Percentiles rank a stretch among this genome's conserved stretches.
Evolutionary conservation across 208 protist genomes (phyloP).

Genomic region (Leishmania turanica): DNA sequence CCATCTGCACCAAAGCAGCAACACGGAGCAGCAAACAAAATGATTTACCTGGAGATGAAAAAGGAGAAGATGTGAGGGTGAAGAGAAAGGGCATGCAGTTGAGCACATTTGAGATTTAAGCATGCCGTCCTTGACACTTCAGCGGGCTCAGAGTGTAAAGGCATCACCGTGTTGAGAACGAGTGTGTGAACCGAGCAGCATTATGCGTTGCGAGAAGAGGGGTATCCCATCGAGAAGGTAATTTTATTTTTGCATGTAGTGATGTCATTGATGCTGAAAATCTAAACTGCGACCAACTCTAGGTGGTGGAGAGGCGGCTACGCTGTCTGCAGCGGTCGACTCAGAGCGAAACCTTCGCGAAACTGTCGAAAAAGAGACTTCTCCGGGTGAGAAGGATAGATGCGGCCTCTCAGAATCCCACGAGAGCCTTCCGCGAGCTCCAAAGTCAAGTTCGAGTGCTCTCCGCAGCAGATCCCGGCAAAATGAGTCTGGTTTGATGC

Average conservation of each 20-base stretch:
- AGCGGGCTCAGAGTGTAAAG: neutral
- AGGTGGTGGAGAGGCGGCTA: conserved; percentile 40
- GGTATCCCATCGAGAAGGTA: neutral
- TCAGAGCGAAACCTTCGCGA: conserved; percentile 57
- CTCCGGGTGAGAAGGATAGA: conserved; percentile 42
- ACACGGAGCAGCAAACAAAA: neutral
- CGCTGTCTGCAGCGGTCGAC: conserved; percentile 48
- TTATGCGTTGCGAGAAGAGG: neutral
- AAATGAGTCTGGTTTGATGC: conserved; percentile 89
- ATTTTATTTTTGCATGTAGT: conserved; percentile 4
- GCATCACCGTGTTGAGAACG: neutral
- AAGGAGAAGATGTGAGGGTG: neutral
- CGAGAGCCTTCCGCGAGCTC: conserved; percentile 34
- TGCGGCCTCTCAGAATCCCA: conserved; percentile 44
- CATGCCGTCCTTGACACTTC: neutral
- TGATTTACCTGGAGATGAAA: neutral
- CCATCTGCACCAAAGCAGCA: neutral
- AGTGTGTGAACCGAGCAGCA: neutral
- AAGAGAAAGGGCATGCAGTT: neutral
- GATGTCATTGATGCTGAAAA: conserved; percentile 35
- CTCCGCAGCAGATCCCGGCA: conserved; percentile 82
- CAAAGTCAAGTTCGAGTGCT: conserved; percentile 74
- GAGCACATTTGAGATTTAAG: neutral
- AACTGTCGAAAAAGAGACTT: conserved; percentile 78
- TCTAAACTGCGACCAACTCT: conserved; percentile 68